Percentiles rank a stretch among this genome's conserved stretches.
These are phyloP conservation scores for Acrodontium crateriforme DNA, from an alignment of 2,329 filamentous ascomycete species.

Conservation along the genomic window DNA sequence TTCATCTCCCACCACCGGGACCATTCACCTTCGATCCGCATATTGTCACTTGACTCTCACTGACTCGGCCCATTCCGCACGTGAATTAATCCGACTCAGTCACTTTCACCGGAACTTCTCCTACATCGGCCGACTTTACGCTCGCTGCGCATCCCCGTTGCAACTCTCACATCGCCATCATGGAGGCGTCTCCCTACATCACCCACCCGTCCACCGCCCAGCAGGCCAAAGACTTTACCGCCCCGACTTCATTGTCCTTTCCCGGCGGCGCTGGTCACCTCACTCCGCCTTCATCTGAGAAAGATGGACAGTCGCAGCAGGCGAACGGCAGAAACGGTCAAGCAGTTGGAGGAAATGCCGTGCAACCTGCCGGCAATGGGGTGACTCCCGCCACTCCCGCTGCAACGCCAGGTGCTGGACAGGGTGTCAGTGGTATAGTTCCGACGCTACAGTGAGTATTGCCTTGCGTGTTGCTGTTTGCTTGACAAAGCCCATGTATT, in stretches of 20 bases:
- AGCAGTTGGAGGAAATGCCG: conserved; percentile 42
- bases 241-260: conserved; percentile 82
- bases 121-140: no score
- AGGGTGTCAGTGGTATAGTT: conserved; percentile 71
- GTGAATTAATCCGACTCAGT: background rate
- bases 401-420: conserved; percentile 72
- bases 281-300: conserved; percentile 63
- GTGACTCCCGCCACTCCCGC: conserved; percentile 82
- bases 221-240: conserved; percentile 92
- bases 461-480: conserved; percentile 20
- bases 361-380: conserved; percentile 45
- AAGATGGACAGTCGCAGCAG: conserved; percentile 44
- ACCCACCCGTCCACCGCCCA: conserved; percentile 83
- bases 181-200: conserved; percentile 67
- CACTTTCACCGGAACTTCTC: no score
- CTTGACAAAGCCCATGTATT: conserved; percentile 12
- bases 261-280: conserved; percentile 64
- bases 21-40: no score
- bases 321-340: conserved; percentile 33
- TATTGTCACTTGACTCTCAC: no score
- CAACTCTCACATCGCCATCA: conserved; percentile 42
- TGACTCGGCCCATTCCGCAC: no score
- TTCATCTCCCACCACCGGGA: conserved; percentile 13
- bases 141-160: no score
- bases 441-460: conserved; percentile 93